Conservation (phyloP, 768 basidiomycete species). For the Xerocomellus amylosporus region DNA sequence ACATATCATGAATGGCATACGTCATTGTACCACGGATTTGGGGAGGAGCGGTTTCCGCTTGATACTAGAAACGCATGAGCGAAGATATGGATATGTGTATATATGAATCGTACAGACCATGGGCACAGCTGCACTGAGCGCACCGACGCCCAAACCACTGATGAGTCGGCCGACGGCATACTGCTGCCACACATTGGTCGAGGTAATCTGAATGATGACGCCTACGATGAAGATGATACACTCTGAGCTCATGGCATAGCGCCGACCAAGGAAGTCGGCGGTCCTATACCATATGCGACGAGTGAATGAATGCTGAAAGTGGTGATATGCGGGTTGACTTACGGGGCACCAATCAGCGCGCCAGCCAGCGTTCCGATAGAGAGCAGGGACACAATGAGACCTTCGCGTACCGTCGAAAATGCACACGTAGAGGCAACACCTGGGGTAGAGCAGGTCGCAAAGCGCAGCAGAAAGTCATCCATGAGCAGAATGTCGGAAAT, state of each 20-base stretch:
- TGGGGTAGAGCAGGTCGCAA: conserved; percentile 49
- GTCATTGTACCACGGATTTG: conserved; percentile 70
- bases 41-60: conserved; percentile 70
- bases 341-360: conserved; percentile 60
- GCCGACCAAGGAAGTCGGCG: conserved; percentile 64
- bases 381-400: conserved; percentile 70
- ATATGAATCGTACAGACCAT: conserved; percentile 38
- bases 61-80: conserved; percentile 41
- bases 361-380: conserved; percentile 68
- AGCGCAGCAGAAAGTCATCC: conserved; percentile 63
- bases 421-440: conserved; percentile 42
- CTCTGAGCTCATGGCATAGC: conserved; percentile 23
- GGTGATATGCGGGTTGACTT: conserved; percentile 25
- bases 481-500: conserved; percentile 55
- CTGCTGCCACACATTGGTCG: conserved; percentile 59
- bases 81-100: not conserved
- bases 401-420: conserved; percentile 56
- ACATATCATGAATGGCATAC: conserved; percentile 5
- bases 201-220: conserved; percentile 55
- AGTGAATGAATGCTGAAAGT: not conserved
- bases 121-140: conserved; percentile 63
- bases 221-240: conserved; percentile 39
- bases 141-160: conserved; percentile 67
- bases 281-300: conserved; percentile 33
- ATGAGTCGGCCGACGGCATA: conserved; percentile 64